phyloP scores from a whole-genome alignment of 2,329 filamentous ascomycete species.

The Pseudonectria foliicola region DNA sequence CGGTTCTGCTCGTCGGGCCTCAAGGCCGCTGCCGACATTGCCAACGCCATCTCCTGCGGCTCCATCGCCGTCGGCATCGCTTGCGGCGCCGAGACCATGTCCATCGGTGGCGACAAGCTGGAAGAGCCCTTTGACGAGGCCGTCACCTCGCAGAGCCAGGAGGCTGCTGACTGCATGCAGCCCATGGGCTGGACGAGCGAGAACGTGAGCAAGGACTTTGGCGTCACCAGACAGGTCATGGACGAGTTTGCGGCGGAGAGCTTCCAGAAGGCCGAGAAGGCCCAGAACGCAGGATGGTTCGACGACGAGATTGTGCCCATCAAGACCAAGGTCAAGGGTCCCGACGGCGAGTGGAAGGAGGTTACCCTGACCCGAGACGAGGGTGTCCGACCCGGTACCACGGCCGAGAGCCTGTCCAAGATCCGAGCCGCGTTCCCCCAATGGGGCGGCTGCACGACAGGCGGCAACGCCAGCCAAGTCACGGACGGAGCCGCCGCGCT shows the following conservation, averaged over 20 bases:
- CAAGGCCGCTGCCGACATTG: conserved; percentile 91
- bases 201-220: conserved; percentile 89
- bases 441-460: conserved; percentile 79
- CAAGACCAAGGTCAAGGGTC: conserved; percentile 71
- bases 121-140: conserved; percentile 70
- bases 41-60: conserved; percentile 73
- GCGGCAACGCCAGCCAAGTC: conserved; percentile 89
- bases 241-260: conserved; percentile 83
- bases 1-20: conserved; percentile 97
- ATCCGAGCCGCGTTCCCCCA: conserved; percentile 85
- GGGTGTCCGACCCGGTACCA: conserved; percentile 85
- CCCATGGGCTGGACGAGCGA: conserved; percentile 98
- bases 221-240: conserved; percentile 70
- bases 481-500: conserved; percentile 90
- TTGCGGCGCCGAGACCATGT: conserved; percentile 86
- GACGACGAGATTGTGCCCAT: conserved; percentile 94
- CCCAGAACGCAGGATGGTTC: conserved; percentile 86
- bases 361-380: conserved; percentile 81
- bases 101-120: conserved; percentile 60
- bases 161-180: conserved; percentile 79
- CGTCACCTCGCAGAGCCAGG: conserved; percentile 63
- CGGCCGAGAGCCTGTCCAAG: conserved; percentile 72
- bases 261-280: conserved; percentile 78
- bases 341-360: conserved; percentile 70
- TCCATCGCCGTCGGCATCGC: conserved; percentile 84